These are phyloP conservation scores for Melocanna baccifera DNA, from an alignment of 176 grass and related monocot species.

Conservation along the genomic window DNA sequence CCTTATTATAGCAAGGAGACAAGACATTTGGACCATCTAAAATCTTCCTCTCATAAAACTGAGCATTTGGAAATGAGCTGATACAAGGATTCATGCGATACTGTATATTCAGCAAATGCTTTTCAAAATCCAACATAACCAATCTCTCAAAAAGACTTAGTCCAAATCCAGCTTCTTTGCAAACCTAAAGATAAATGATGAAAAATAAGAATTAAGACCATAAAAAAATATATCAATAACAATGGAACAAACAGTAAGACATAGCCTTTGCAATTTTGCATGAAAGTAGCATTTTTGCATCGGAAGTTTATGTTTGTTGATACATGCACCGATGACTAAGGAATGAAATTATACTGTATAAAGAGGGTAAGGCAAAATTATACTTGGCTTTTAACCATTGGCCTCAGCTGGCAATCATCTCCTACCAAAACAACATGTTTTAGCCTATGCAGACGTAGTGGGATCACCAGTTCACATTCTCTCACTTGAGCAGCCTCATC, in stretches of 20 bases:
- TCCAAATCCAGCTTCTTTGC: conserved; percentile 70
- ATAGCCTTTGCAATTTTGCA: not conserved
- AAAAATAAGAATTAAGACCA: not conserved
- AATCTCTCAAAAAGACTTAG: conserved; percentile 79
- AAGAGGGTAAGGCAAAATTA: not conserved
- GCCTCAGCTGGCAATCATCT: conserved; percentile 68
- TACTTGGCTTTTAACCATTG: conserved; percentile 72
- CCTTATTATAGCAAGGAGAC: conserved; percentile 47
- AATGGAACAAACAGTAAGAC: not conserved
- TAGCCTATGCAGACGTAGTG: conserved; percentile 46
- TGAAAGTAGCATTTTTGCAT: not conserved
- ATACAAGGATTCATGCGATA: conserved; percentile 82
- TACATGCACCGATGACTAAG: not conserved
- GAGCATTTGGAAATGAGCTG: conserved; percentile 66
- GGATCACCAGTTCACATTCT: conserved; percentile 77
- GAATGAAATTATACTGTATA: not conserved
- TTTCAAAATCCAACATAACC: conserved; percentile 41
- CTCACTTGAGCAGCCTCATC: conserved; percentile 79
- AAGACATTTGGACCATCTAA: conserved; percentile 70
- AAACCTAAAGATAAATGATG: conserved; percentile 41
- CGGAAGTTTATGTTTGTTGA: not conserved
- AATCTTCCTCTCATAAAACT: conserved; percentile 65
- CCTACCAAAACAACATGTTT: conserved; percentile 78
- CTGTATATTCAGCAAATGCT: conserved; percentile 75
- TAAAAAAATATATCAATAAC: not conserved